Evolutionary conservation across 352 stramenopile species (phyloP), one percentile per base, ranked within the genome.

Genomic region (Globisporangium splendens): DNA sequence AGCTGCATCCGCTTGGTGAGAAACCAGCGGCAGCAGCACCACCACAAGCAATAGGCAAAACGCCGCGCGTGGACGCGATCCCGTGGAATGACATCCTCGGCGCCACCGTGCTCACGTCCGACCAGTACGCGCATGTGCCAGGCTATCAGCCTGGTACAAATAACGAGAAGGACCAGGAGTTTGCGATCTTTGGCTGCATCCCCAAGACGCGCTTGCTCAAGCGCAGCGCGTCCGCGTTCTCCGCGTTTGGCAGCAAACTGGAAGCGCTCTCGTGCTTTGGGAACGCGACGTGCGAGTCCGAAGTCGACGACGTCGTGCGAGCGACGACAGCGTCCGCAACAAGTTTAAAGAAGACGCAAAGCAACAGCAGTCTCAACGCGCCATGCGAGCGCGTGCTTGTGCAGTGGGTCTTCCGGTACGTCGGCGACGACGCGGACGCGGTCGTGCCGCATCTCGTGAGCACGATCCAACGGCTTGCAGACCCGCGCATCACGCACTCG

Each of bases 351-450:
- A 43, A 2, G 28, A 55, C 8, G 54, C 69, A 20, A 73, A 66
- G 46, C 11, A 46, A 15, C 39, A 62, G 46, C 18, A 47, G 38
- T 53, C 54, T 0, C 61, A 56, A 28, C 41, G 20, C 13, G 15
- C 31, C 35, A n/a, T 33, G 46, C 17, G 46, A 61, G 43, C 62
- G 78, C 2, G 35, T 50, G 52, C 50, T 85, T 39, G 43, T 68
- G 44, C 70, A 84, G 52, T 88, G 75, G 75, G 70, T 78, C 10
- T 84, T 86, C 18, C 62, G 66, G 0, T 84, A 60, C 41, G 43
- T 60, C 0, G 75, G 66, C 1, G 65, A 65, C 4, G 60, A 83
- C 28, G 63, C 54, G 24, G 62, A 61, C 2, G 65, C 68, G 6
- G 60, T 59, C 22, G 70, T 75, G 15, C 54, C 61, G 33, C 66